Base-by-base conservation (phyloP, 805 yeast species). In the Spathaspora girioi region DNA sequence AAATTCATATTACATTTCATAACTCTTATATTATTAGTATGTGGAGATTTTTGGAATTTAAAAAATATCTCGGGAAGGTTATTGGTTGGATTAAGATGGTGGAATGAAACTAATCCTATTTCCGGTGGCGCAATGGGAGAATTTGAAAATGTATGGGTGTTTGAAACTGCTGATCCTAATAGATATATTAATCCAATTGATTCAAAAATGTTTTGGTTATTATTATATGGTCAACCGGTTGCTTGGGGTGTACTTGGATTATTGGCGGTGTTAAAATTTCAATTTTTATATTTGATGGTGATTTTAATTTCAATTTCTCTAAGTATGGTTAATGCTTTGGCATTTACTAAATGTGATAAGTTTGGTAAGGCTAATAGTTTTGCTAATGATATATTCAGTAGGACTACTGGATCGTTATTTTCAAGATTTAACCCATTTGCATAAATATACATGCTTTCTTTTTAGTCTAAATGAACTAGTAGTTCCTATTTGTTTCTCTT, bases 31-130 rank as follows among this genome's bases (percentile, higher is more conserved):
- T 71, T 94, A 15, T 70, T 91, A 17, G 76, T 89, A 18, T 88
- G 97, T 0, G 89, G 90, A 1, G 99, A 93, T 66, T 93, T 93
- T 63, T 93, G 97, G 96, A 87, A 89, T 63, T 83, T 89, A 20
- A 94, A 93, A 64, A 93, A 93, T 67, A 87, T 93, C 23, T 77
- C 96, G 18, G 99, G 99, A 1, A 74, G 98, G 52, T 78, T 89
- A 51, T 69, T 93, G 50, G 97, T 94, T 4, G 98, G 97, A 0
- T 76, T 94, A 56, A 78, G 96, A 56, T 93, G 99, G 99, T 93
- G 98, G 97, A 94, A 93, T 65, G 97, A 93, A 64, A 66, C 72
- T 3, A 69, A 61, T 49, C 54, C 59, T 14, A 61, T 64, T 10
- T n/a, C n/a, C n/a, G 65, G 65, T 17, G 77, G 91, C 0, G 74